phyloP scores from a whole-genome alignment of 2,329 filamentous ascomycete genomes.

The Pleomassaria siparia region DNA sequence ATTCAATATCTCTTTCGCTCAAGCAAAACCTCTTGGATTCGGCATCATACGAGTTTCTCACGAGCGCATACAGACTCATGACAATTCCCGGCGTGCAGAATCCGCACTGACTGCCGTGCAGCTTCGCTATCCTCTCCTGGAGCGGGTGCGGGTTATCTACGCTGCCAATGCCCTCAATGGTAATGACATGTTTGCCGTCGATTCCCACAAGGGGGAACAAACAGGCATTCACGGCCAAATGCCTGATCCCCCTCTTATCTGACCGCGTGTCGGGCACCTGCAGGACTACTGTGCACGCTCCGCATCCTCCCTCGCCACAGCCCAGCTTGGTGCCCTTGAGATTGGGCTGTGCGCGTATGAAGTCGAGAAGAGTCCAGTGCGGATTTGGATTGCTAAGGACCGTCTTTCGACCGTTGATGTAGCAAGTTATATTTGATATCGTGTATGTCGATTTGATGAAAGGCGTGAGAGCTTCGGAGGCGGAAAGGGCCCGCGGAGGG shows the following conservation, averaged over 20 bases:
- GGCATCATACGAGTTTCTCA: constrained; percentile 64
- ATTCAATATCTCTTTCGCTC: constrained; percentile 39
- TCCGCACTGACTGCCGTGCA: constrained; percentile 88
- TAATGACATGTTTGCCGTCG: constrained; percentile 97
- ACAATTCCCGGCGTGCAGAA: constrained; percentile 98
- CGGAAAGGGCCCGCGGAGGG: constrained; percentile 26
- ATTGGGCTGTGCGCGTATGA: constrained; percentile 77
- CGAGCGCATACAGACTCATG: constrained; percentile 84
- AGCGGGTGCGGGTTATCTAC: constrained; percentile 81
- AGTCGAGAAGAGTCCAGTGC: constrained; percentile 87
- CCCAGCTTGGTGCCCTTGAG: constrained; percentile 94
- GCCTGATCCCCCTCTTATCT: constrained; percentile 84
- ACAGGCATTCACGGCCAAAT: constrained; percentile 93
- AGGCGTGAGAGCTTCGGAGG: constrained; percentile 53
- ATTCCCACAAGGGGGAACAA: constrained; percentile 86
- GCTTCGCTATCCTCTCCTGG: constrained; percentile 86
- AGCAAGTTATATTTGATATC: constrained; percentile 72
- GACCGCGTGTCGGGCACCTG: constrained; percentile 58
- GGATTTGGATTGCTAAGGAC: constrained; percentile 84
- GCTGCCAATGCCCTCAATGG: constrained; percentile 89
- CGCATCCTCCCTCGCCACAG: constrained; percentile 92
- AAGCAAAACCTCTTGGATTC: constrained; percentile 38
- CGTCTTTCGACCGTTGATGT: constrained; percentile 86
- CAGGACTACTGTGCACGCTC: constrained; percentile 81
- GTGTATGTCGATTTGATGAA: constrained; percentile 80